Base-by-base conservation (phyloP, 495 filamentous ascomycete species). In the Hyphodiscus hymeniophilus region DNA sequence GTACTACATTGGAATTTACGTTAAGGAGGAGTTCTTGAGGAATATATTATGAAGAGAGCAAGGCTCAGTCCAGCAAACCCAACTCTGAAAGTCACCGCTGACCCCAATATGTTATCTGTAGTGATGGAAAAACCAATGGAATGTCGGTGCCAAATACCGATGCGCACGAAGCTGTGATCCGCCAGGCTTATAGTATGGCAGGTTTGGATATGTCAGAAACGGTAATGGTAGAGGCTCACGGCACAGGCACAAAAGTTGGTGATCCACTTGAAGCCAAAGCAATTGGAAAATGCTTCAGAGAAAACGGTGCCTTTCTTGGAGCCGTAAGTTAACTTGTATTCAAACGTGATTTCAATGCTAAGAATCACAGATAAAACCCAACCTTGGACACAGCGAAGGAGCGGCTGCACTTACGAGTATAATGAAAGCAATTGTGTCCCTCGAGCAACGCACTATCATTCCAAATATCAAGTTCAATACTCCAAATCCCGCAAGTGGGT, bases 351-450 rank as follows among this genome's bases (percentile, higher is more conserved):
- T 2, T 42, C 39, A 6, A n/a, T n/a, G n/a, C n/a, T n/a, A n/a
- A n/a, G n/a, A n/a, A n/a, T n/a, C n/a, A n/a, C n/a, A n/a, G n/a
- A 28, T 42, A 16, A 42, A 42, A 20, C 18, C 71, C 1, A 79
- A 79, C 46, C 69, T 81, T 24, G 77, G 79, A n/a, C 79, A 83
- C 55, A 50, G 73, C 2, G 79, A 82, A 57, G 71, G 69, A 10
- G 68, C 72, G 7, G 73, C 69, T 44, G 79, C 78, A 20, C 61
- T 83, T 22, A 66, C 75, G 0, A 74, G 39, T 7, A 16, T 42
- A 8, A 24, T 42, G 7, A 42, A 83, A 49, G 67, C 70, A 0
- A 59, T 69, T 18, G 41, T 80, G 32, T 74, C 75, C 63, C 58
- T 84, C 24, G 74, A 83, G 46, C 69, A 72, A 69, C 2, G 39